Conservation (phyloP, 441 rosid species). For the Corymbia citriodora region DNA sequence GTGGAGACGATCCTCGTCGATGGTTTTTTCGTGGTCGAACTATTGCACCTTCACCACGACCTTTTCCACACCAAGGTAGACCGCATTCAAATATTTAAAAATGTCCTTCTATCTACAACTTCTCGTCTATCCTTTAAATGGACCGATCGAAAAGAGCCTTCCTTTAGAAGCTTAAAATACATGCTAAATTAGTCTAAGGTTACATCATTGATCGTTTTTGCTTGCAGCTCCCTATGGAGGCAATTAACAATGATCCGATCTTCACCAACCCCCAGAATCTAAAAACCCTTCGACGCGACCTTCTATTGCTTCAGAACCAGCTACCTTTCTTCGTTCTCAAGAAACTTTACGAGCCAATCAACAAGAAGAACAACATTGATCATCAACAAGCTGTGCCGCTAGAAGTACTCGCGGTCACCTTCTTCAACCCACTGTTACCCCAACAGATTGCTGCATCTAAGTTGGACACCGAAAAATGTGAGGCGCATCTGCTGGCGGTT, state of each 20-base stretch:
- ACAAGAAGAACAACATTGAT: too few relatives aligned
- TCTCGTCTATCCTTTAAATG: neutral
- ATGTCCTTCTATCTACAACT: neutral
- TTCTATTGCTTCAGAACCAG: conserved; percentile 1
- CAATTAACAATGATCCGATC: neutral
- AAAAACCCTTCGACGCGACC: neutral
- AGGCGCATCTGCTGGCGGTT: conserved; percentile 2
- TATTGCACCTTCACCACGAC: neutral
- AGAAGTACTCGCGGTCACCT: too few relatives aligned
- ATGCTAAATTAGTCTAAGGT: neutral
- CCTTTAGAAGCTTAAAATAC: neutral
- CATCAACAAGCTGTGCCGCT: too few relatives aligned
- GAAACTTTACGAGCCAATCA: too few relatives aligned
- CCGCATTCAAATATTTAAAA: too few relatives aligned
- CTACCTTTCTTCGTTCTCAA: neutral
- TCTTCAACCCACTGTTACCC: neutral
- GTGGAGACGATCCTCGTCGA: neutral
- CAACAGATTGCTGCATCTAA: neutral
- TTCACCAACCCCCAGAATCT: neutral
- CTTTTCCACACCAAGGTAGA: neutral
- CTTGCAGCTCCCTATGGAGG: neutral
- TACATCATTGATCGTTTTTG: neutral
- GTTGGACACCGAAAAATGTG: neutral
- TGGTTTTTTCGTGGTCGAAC: neutral
- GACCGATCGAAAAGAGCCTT: neutral